Evolutionary conservation across 208 protist genomes (phyloP), one percentile per base, ranked within the genome.

Genomic region (Trypanosoma mega): DNA sequence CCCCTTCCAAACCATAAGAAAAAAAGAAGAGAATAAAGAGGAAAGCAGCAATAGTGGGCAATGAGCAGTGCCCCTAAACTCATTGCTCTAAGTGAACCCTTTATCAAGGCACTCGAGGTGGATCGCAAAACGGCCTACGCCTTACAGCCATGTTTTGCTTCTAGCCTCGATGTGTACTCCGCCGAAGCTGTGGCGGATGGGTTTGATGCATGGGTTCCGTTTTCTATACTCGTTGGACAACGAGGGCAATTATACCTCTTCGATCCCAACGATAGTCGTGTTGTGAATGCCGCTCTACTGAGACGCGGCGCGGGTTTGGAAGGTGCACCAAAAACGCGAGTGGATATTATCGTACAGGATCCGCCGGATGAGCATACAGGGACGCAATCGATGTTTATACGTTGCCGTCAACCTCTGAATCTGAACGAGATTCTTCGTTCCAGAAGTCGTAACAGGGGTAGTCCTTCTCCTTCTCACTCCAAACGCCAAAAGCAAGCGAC

Each of bases 131-230:
- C 47, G 34, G 59, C 59, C 3, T 65, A 65, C 24, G 45, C 59
- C 16, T 20, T 65, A 3, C 34, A 16, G 24, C 59, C 59, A 18
- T 48, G 36, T 18, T 65, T 65, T 39, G 59, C 59, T 16, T 50
- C 59, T 3, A 44, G 59, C 33, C 36, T 65, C 18, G 46, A 65
- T 5, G 59, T 65, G 9, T 62, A 51, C 27, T 65, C 50, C 11
- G 26, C 16, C 12, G 50, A 39, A n/a, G 2, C 44, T 51, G 29
- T 21, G 6, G 30, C 45, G 16, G 23, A 49, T 11, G 21, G 3
- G 6, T 6, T 16, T 14, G 46, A 29, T 11, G 37, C 12, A 30
- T 65, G 59, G 59, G 7, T 50, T 3, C 21, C 59, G 14, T 47
- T 29, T 23, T 34, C 39, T 21, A 31, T 65, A 33, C n/a, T 65